Percentiles rank a stretch among this genome's conserved stretches.
These are phyloP conservation scores for Aegilops bicornis DNA, from an alignment of 176 grass and related monocot genomes.

Conservation along the genomic window DNA sequence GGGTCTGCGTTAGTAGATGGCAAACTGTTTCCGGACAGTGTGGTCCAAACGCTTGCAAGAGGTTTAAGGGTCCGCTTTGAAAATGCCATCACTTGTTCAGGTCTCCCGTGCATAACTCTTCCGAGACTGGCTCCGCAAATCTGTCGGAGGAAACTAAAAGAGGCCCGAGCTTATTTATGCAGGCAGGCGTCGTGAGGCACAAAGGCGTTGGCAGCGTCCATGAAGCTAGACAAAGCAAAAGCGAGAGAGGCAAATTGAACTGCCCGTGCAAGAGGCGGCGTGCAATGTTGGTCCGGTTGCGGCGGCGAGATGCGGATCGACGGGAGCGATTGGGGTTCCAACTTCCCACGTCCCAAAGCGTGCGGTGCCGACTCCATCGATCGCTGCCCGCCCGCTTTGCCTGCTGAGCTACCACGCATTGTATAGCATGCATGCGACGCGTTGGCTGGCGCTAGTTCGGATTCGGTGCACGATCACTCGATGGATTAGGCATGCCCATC, in stretches of 20 bases:
- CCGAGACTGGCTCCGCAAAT: background rate
- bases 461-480: background rate
- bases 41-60: fast-evolving
- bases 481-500: background rate
- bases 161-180: too few species aligned
- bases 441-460: background rate
- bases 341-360: background rate
- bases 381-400: background rate
- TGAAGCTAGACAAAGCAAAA: background rate
- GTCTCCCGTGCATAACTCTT: background rate
- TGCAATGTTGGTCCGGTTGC: background rate
- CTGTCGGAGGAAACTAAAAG: background rate
- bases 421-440: background rate
- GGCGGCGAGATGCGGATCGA: background rate
- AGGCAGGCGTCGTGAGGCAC: background rate
- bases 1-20: too few species aligned
- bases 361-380: background rate
- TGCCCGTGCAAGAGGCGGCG: background rate
- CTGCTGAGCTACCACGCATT: background rate
- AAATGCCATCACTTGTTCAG: too few species aligned
- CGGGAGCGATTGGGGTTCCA: background rate
- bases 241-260: background rate
- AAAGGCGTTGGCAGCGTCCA: too few species aligned
- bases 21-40: too few species aligned
- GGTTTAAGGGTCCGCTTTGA: too few species aligned